These are phyloP conservation scores for Kandelia obovata DNA, from an alignment of 345 rosid species.

Conservation along the genomic window DNA sequence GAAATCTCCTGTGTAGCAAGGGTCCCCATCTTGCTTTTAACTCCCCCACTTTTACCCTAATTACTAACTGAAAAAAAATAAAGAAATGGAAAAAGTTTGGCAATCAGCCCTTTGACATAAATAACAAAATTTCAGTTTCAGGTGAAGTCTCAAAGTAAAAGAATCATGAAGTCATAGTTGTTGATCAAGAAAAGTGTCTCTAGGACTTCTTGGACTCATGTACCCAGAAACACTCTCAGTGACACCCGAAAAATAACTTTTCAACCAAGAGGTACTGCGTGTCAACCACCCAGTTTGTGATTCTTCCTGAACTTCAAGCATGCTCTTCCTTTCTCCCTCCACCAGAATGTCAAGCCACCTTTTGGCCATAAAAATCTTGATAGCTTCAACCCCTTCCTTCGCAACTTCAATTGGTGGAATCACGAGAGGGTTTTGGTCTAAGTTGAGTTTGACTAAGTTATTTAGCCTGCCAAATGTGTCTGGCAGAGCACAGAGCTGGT, in stretches of 20 bases:
- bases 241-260: slow-evolving; percentile 42
- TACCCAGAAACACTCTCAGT: slow-evolving; percentile 46
- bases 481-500: slow-evolving; percentile 80
- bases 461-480: slow-evolving; percentile 78
- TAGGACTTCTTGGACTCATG: slow-evolving; percentile 43
- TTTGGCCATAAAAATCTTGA: slow-evolving; percentile 66
- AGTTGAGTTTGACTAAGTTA: slow-evolving; percentile 57
- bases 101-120: too few species aligned
- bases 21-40: too few species aligned
- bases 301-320: slow-evolving; percentile 48
- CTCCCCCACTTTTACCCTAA: too few species aligned
- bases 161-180: slow-evolving; percentile 43
- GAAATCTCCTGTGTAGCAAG: too few species aligned
- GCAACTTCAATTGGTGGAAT: slow-evolving; percentile 61
- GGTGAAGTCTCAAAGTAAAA: not conserved
- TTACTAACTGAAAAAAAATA: too few species aligned
- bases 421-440: slow-evolving; percentile 71
- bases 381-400: slow-evolving; percentile 67
- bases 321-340: slow-evolving; percentile 61
- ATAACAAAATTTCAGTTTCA: not conserved
- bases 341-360: slow-evolving; percentile 63
- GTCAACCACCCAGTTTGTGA: slow-evolving; percentile 68
- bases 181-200: slow-evolving; percentile 70
- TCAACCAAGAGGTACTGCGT: slow-evolving; percentile 77
- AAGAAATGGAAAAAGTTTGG: too few species aligned